Evolutionary conservation across 1,284 basidiomycete species (phyloP), one percentile per base, ranked within the genome.

Genomic region (Leccinum pachyderme): DNA sequence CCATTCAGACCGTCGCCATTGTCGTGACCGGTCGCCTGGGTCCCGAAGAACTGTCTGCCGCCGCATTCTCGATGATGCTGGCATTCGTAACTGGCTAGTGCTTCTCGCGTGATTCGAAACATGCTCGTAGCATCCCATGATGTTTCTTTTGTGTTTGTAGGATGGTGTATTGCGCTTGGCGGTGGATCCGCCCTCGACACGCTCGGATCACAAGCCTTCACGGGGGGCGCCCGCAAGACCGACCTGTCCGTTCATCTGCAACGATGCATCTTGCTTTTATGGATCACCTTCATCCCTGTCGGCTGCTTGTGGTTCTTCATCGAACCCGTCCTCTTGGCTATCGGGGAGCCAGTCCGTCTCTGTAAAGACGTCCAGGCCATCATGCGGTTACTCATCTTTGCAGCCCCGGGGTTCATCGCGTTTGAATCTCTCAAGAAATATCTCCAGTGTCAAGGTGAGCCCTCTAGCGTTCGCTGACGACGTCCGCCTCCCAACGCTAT

Each of bases 381-480:
- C 63, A 72, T 89, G 59, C 80, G 87, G 9, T 65, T 89, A 25
- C 71, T 91, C 49, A 76, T 83, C 49, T 53, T 83, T 37, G 87
- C 83, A 2, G 85, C 82, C 0, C 87, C 89, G 0, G 87, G 80
- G 6, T 89, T 88, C 64, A 81, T 90, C 57, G 86, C 81, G 7
- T 91, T 90, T 57, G 88, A 90, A 68, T 84, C 81, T 52, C 72
- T 89, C 61, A 90, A 89, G 69, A 90, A 88, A 70, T 90, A 89
- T 68, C 67, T 90, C 24, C 87, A 90, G 67, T 88, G 87, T 55
- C 87, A 90, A 76, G 87, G 87, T 85, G 60, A 58, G 76, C n/a
- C 63, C 37, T 62, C 24, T 4, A 18, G 37, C 2, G 7, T 8
- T 35, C 27, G 1, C 28, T 15, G 39, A 39, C 5, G n/a, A 49